These are phyloP conservation scores for Lentinula edodes DNA, from an alignment of 768 basidiomycete genomes.

Conservation along the genomic window DNA sequence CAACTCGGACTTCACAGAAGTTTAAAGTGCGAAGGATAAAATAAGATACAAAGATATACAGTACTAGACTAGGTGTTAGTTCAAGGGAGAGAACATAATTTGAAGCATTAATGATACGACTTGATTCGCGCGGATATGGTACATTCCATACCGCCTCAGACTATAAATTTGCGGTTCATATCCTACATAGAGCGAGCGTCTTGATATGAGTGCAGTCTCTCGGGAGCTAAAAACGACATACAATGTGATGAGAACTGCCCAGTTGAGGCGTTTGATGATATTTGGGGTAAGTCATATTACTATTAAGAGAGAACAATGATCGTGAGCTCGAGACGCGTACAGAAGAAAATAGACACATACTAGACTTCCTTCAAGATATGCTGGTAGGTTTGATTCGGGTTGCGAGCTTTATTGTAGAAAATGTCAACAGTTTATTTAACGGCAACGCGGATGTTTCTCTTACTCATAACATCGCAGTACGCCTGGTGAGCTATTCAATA, in stretches of 20 bases:
- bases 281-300: conserved; percentile 49
- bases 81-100: not conserved
- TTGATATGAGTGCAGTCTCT: not conserved
- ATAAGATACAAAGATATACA: too few relatives aligned
- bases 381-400: conserved; percentile 60
- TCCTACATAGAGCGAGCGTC: not conserved
- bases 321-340: not conserved
- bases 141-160: not conserved
- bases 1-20: too few relatives aligned
- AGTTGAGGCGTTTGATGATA: conserved; percentile 72
- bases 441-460: conserved; percentile 9
- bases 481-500: conserved; percentile 36
- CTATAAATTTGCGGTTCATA: conserved; percentile 7
- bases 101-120: not conserved
- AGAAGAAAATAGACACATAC: conserved; percentile 20
- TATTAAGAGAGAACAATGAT: conserved; percentile 14
- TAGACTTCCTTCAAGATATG: conserved; percentile 55
- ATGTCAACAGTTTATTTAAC: not conserved
- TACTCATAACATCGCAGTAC: conserved; percentile 49
- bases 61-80: not conserved
- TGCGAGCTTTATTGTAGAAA: conserved; percentile 11
- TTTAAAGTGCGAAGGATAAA: too few relatives aligned
- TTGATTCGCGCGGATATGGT: not conserved
- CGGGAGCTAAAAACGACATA: conserved; percentile 17
- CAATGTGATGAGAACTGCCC: conserved; percentile 68